Conservation (phyloP, 176 grass and related monocot species). For the Phoenix roebelenii region DNA sequence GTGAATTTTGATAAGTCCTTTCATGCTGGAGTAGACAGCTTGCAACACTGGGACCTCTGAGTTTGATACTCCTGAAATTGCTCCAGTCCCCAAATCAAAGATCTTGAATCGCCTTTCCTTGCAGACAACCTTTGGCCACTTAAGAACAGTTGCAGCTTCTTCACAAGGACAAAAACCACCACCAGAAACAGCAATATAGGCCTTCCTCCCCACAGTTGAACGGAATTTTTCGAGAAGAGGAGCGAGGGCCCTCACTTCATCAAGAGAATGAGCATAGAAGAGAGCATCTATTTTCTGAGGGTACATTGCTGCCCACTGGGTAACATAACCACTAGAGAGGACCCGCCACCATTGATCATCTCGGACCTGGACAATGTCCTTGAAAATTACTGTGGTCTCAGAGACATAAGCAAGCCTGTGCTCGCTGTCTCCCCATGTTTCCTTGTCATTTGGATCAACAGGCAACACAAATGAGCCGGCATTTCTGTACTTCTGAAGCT, state of each 20-base stretch:
- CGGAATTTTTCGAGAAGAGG: conserved; percentile 74
- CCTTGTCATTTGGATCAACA: conserved; percentile 63
- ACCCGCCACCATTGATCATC: conserved; percentile 98
- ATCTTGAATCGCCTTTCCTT: conserved; percentile 93
- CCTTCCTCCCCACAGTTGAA: conserved; percentile 36
- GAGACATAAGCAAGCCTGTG: conserved; percentile 85
- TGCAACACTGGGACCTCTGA: conserved; percentile 76
- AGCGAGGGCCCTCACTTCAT: conserved; percentile 58
- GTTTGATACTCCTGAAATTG: conserved; percentile 48
- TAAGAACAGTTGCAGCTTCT: conserved; percentile 48
- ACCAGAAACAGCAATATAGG: conserved; percentile 76
- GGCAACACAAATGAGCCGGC: conserved; percentile 79
- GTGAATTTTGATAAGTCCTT: conserved; percentile 63
- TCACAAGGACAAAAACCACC: conserved; percentile 65
- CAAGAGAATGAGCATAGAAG: conserved; percentile 74
- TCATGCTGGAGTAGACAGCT: conserved; percentile 77
- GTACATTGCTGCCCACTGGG: conserved; percentile 91
- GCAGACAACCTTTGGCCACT: conserved; percentile 86
- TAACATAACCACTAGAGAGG: conserved; percentile 80
- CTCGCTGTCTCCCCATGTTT: conserved; percentile 97
- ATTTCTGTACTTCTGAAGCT: conserved; percentile 95
- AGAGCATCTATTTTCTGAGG: conserved; percentile 91
- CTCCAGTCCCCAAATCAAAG: conserved; percentile 66
- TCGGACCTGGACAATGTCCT: conserved; percentile 79
- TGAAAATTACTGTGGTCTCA: conserved; percentile 90